Evolutionary conservation across 1,139 yeast genomes (phyloP).

Genomic region (Kodamaea anthophila): DNA sequence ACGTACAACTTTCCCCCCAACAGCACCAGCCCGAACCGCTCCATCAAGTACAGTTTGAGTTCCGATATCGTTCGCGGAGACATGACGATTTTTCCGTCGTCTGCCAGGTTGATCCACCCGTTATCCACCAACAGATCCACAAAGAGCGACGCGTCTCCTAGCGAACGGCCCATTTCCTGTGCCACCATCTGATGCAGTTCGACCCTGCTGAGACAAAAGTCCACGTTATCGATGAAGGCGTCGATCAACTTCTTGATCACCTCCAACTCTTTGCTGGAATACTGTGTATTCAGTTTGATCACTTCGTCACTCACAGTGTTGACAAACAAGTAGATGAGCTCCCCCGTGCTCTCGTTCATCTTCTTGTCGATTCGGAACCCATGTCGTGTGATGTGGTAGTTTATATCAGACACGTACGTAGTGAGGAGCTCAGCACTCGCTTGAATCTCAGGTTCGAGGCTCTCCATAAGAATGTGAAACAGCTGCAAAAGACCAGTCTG

Average conservation of each 20-base stretch:
- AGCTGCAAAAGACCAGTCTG: constrained; percentile 12
- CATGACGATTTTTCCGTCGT: constrained; percentile 24
- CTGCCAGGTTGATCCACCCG: constrained; percentile 45
- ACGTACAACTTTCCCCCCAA: constrained; percentile 35
- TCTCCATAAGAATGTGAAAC: constrained; percentile 11
- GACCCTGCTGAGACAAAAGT: constrained; percentile 23
- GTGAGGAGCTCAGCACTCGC: constrained; percentile 14
- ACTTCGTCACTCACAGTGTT: constrained; percentile 38
- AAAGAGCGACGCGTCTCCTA: constrained; percentile 30
- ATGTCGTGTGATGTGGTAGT: constrained; percentile 29
- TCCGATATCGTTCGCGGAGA: constrained; percentile 44
- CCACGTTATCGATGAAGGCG: constrained; percentile 28
- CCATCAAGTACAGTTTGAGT: constrained; percentile 37
- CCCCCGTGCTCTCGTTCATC: constrained; percentile 32
- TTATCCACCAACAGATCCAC: constrained; percentile 38
- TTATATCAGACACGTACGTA: constrained; percentile 31
- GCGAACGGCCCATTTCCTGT: constrained; percentile 17
- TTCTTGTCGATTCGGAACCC: constrained; percentile 42
- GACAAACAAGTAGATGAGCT: constrained; percentile 32
- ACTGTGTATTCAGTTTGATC: constrained; percentile 36
- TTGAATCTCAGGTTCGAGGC: constrained; percentile 6
- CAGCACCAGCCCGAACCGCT: constrained; percentile 34
- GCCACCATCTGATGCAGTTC: constrained; percentile 25
- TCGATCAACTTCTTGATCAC: constrained; percentile 45
- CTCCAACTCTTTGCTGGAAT: constrained; percentile 43